Conservation (phyloP, 441 rosid species). For the Metrosideros polymorpha region DNA sequence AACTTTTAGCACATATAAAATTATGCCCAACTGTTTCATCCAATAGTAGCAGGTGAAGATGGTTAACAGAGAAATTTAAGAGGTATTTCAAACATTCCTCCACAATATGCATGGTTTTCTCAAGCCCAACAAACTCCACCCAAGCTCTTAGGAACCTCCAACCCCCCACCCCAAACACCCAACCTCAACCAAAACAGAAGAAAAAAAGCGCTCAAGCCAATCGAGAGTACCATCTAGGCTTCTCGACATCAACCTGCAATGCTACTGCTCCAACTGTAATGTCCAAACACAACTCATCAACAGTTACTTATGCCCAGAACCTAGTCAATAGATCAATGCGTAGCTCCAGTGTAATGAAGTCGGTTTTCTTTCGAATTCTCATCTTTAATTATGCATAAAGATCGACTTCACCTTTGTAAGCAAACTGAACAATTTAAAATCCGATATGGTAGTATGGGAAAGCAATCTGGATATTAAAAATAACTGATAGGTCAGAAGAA, state of each 20-base stretch:
- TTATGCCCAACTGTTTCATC: background rate
- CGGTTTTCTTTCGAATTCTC: background rate
- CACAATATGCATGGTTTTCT: background rate
- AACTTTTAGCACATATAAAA: background rate
- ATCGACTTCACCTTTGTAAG: background rate
- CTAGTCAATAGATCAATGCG: background rate
- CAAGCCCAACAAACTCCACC: background rate
- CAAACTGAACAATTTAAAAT: background rate
- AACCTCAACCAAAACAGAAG: too few species aligned
- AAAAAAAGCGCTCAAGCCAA: background rate
- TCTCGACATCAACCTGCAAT: background rate
- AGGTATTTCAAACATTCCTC: background rate
- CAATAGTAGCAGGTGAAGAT: background rate
- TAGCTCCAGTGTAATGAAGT: background rate
- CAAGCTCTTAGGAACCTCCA: background rate
- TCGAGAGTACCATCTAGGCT: too few species aligned
- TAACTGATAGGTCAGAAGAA: background rate
- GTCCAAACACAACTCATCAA: background rate
- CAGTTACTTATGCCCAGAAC: background rate
- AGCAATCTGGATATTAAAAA: background rate
- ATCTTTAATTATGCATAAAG: background rate
- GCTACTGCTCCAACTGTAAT: background rate
- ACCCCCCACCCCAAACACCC: too few species aligned
- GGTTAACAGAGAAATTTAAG: background rate
- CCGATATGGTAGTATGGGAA: background rate